Conservation (phyloP, 2,329 filamentous ascomycete species). For the Bipolaris oryzae region DNA sequence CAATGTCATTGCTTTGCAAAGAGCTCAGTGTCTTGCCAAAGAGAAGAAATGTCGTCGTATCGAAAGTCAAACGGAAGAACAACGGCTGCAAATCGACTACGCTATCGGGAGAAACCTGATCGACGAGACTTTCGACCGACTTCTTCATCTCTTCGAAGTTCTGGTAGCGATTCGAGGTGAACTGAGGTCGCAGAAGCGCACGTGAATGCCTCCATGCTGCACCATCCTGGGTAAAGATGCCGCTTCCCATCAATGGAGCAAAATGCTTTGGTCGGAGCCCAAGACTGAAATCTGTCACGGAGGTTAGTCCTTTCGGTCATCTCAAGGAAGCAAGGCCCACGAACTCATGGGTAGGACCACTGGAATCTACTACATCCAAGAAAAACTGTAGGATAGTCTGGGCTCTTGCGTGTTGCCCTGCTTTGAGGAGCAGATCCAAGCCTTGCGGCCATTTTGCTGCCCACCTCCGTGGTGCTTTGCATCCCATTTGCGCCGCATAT, state of each 20-base stretch:
- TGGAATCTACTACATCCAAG: conserved; percentile 39
- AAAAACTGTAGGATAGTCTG: conserved; percentile 31
- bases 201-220: conserved; percentile 37
- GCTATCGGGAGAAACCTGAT: conserved; percentile 19
- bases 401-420: conserved; percentile 9
- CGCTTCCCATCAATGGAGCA: conserved; percentile 18
- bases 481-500: conserved; percentile 6
- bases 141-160: conserved; percentile 39
- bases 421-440: conserved; percentile 21
- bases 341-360: conserved; percentile 23
- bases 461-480: conserved; percentile 10
- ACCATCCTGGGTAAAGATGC: conserved; percentile 31
- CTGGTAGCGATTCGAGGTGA: conserved; percentile 41
- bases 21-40: conserved; percentile 42
- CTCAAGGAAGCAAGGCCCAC: neutral
- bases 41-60: conserved; percentile 45
- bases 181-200: conserved; percentile 43
- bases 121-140: conserved; percentile 24
- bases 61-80: conserved; percentile 49
- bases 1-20: conserved; percentile 18
- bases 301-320: neutral
- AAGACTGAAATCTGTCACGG: conserved; percentile 13
- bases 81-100: conserved; percentile 45
- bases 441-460: conserved; percentile 19
- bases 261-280: conserved; percentile 12